Evolutionary conservation across 2,329 filamentous ascomycete genomes (phyloP).

Genomic region (Penicillium sp.): DNA sequence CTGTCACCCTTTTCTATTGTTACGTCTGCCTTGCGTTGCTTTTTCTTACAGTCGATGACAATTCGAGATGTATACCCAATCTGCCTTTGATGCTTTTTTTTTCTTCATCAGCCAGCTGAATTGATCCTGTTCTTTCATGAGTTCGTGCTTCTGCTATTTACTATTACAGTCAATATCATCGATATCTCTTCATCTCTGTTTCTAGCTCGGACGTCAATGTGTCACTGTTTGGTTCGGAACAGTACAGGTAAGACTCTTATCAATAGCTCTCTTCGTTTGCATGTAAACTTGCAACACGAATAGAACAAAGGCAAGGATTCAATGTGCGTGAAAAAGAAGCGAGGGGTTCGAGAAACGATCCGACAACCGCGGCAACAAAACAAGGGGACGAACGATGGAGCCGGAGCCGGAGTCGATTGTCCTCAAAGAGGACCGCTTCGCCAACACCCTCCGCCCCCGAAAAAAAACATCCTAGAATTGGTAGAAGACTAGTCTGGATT

Average conservation of each 20-base stretch:
- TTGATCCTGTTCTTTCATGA: background rate
- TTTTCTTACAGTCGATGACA: conserved; percentile 24
- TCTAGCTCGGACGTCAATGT: background rate
- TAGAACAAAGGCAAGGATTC: too few relatives aligned
- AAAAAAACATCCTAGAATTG: too few relatives aligned
- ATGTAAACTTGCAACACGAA: background rate
- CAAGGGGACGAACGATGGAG: too few relatives aligned
- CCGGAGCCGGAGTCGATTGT: too few relatives aligned
- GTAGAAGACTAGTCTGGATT: too few relatives aligned
- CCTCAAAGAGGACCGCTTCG: too few relatives aligned
- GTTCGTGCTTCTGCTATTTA: conserved; percentile 1
- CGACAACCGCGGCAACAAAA: too few relatives aligned
- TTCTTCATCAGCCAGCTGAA: conserved; percentile 11
- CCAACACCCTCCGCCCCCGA: too few relatives aligned
- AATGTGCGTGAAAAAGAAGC: background rate
- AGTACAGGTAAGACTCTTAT: background rate
- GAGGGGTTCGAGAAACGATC: too few relatives aligned
- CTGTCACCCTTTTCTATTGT: conserved; percentile 9
- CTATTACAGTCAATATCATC: conserved; percentile 8
- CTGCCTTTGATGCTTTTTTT: conserved; percentile 22
- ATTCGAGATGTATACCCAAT: conserved; percentile 34
- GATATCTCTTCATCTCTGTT: background rate
- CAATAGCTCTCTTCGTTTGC: background rate
- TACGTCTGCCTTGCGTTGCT: conserved; percentile 7
- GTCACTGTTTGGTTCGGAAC: background rate